Conservation (phyloP, 352 stramenopile species). For the Pythium myriotylum region DNA sequence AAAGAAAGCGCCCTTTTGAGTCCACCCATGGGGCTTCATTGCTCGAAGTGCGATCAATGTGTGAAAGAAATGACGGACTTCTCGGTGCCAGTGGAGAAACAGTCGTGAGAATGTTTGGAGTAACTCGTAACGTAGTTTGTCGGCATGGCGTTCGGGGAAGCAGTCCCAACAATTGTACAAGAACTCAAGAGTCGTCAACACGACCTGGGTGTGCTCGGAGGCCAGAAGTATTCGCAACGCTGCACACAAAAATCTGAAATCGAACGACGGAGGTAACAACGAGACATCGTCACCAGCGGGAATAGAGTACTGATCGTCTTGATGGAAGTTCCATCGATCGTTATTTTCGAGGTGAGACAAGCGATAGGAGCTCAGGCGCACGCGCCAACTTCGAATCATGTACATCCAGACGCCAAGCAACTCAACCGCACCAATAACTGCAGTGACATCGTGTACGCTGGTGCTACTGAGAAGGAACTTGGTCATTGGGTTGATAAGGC, state of each 20-base stretch:
- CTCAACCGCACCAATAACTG: conserved; percentile 85
- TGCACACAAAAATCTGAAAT: conserved; percentile 85
- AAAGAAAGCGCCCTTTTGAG: conserved; percentile 81
- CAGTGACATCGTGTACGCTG: conserved; percentile 86
- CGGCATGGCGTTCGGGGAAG: conserved; percentile 85
- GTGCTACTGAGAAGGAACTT: conserved; percentile 88
- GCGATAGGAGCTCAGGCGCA: conserved; percentile 83
- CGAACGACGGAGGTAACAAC: conserved; percentile 82
- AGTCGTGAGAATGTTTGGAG: conserved; percentile 76
- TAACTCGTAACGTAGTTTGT: conserved; percentile 85
- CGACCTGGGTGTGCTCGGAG: conserved; percentile 86
- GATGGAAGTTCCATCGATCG: conserved; percentile 90
- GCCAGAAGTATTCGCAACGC: conserved; percentile 80
- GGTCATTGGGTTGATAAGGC: conserved; percentile 90
- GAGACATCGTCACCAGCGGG: conserved; percentile 86
- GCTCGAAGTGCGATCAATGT: conserved; percentile 83
- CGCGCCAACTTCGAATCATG: conserved; percentile 91
- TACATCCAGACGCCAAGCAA: conserved; percentile 91
- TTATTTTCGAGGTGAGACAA: conserved; percentile 90
- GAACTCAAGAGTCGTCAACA: conserved; percentile 87
- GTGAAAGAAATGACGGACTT: conserved; percentile 88
- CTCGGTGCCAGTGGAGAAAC: conserved; percentile 88
- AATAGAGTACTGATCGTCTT: conserved; percentile 90
- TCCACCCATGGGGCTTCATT: conserved; percentile 88
- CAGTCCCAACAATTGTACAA: conserved; percentile 91